phyloP scores from a whole-genome alignment of 345 rosid genomes.

The Atalantia buxifolia region DNA sequence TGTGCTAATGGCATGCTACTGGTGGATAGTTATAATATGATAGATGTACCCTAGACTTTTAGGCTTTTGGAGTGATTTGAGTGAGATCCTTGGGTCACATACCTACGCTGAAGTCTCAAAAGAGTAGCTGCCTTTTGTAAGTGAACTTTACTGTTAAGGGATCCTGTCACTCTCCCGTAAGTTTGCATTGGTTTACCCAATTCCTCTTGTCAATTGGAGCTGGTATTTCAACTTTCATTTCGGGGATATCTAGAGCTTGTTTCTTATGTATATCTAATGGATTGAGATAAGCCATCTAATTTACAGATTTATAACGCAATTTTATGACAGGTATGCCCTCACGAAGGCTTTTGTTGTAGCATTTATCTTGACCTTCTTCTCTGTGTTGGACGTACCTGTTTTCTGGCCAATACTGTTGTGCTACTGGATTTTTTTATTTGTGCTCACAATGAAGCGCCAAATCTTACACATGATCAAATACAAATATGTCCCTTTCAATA shows the following conservation, averaged over 20 bases:
- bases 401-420: constrained; percentile 81
- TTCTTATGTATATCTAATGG: background rate
- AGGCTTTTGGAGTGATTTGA: background rate
- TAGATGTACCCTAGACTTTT: background rate
- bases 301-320: background rate
- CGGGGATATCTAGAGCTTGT: background rate
- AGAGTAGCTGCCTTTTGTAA: background rate
- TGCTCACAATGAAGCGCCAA: constrained; percentile 71
- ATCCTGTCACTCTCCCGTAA: background rate
- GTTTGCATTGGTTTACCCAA: background rate
- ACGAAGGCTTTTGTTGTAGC: constrained; percentile 80
- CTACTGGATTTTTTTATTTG: constrained; percentile 72
- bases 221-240: background rate
- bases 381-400: constrained; percentile 78
- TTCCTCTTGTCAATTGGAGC: background rate
- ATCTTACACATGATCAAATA: constrained; percentile 65
- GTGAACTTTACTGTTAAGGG: background rate
- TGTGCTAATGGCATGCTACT: background rate
- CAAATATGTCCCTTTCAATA: constrained; percentile 57
- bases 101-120: background rate
- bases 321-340: constrained; percentile 48
- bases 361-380: constrained; percentile 64
- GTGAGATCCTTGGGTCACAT: background rate
- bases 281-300: background rate
- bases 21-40: background rate